Conservation (phyloP, 148 eudicot genomes). For the Amaranthus hypochondriacus region DNA sequence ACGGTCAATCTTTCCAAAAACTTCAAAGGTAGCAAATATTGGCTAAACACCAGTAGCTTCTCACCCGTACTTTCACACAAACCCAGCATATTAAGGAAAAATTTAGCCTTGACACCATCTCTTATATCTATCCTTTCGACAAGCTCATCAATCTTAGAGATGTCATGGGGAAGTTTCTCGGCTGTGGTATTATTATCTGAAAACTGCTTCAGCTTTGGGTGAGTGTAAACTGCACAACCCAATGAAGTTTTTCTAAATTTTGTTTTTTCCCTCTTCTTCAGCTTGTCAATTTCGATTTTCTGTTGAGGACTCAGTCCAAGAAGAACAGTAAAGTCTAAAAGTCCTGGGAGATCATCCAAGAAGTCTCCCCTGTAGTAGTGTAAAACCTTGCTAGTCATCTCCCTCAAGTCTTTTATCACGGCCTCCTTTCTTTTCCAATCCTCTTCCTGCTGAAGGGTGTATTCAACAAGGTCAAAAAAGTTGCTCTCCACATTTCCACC, state of each 20-base stretch:
- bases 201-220: constrained; percentile 54
- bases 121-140: constrained; percentile 47
- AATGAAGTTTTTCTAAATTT: constrained; percentile 56
- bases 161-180: constrained; percentile 41
- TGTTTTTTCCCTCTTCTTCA: constrained; percentile 40
- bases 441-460: constrained; percentile 62
- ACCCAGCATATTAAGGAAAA: constrained; percentile 54
- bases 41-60: constrained; percentile 80
- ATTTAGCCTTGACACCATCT: constrained; percentile 83
- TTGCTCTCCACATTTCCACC: constrained; percentile 44
- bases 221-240: constrained; percentile 71
- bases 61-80: constrained; percentile 69
- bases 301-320: constrained; percentile 57
- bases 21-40: constrained; percentile 67
- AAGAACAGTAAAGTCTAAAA: constrained; percentile 69
- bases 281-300: constrained; percentile 41
- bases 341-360: constrained; percentile 85
- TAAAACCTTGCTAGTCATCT: constrained; percentile 78
- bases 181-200: constrained; percentile 34
- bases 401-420: constrained; percentile 67
- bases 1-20: constrained; percentile 58
- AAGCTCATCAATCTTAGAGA: constrained; percentile 42
- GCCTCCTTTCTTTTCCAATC: constrained; percentile 52
- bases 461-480: constrained; percentile 75
- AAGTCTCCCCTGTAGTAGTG: constrained; percentile 89